Evolutionary conservation across 345 rosid species (phyloP).

Genomic region (Capsella bursapastoris): DNA sequence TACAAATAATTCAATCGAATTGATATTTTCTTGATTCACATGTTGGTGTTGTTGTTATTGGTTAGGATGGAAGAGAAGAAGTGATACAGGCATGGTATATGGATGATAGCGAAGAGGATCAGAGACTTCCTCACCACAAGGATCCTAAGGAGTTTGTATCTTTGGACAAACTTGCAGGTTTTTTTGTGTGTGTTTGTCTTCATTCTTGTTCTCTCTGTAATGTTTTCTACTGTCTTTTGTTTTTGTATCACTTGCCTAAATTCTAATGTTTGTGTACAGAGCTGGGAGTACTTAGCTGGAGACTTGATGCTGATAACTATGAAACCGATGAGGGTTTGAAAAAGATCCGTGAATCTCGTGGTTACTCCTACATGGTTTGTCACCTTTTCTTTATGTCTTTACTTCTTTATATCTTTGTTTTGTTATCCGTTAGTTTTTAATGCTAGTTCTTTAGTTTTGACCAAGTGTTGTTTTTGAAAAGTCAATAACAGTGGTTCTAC

Average conservation of each 20-base stretch:
- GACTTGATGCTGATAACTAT: slow-evolving; percentile 84
- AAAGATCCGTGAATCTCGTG: slow-evolving; percentile 83
- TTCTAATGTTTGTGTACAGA: slow-evolving; percentile 49
- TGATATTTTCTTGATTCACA: neutral
- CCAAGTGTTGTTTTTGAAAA: too few relatives aligned
- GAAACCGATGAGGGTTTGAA: slow-evolving; percentile 86
- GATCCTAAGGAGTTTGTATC: slow-evolving; percentile 82
- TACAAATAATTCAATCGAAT: too few relatives aligned
- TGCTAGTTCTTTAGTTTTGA: neutral
- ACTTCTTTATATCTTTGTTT: neutral
- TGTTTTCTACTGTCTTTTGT: neutral
- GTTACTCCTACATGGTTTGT: slow-evolving; percentile 89
- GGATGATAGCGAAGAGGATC: slow-evolving; percentile 81
- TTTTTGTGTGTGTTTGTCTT: slow-evolving; percentile 33
- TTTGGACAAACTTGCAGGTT: slow-evolving; percentile 73
- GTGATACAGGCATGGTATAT: slow-evolving; percentile 89
- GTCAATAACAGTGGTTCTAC: too few relatives aligned
- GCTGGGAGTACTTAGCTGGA: slow-evolving; percentile 92
- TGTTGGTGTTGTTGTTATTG: neutral
- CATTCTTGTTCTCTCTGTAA: neutral
- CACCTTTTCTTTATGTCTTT: neutral
- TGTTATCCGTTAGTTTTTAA: neutral
- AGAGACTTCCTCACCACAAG: slow-evolving; percentile 87
- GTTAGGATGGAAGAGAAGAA: slow-evolving; percentile 54
- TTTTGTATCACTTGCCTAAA: neutral